Evolutionary conservation across 345 rosid genomes (phyloP), one percentile per base, ranked within the genome.

Genomic region (Dipteronia dyeriana): DNA sequence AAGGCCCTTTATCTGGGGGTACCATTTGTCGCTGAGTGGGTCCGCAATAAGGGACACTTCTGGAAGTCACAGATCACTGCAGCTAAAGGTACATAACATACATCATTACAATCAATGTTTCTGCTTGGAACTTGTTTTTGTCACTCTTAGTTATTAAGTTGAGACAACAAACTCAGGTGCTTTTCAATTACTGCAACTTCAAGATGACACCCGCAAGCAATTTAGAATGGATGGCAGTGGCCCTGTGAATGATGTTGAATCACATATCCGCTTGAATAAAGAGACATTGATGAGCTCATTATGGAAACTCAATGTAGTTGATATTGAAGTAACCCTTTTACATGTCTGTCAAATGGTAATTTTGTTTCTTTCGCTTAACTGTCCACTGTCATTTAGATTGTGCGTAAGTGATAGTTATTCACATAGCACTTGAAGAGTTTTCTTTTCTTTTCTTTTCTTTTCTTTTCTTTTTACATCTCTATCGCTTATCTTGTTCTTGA

Each of bases 221-320:
- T 81, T 86, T 78, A 93, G 87, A 84, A 86, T 84, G 86, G 93
- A 87, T 16, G 93, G 92, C 4, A 83, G 71, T 66, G 82, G 81
- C 73, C 81, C 88, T 8, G 88, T 76, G 45, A 90, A 90, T 64
- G 97, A 92, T 10, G 76, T 90, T 3, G 99, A 93, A 81, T 86
- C 94, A 12, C 94, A 95, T 66, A 74, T 95, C 45, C 91, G 84
- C 38, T 76, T 83, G 13, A 90, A 95, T 54, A 95, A 88, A 87
- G 98, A 92, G 22, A 90, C 94, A 20, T 47, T 91, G 70, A 89
- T 87, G 91, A 93, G 81, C 84, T 93, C 98, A 23, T 67, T 92
- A 12, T 93, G 98, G 98, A 93, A 93, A 81, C 78, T 95, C 84
- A 92, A 95, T 77, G 95, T 93, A 0, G 98, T 90, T n/a, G 99